These are phyloP conservation scores for Candida pseudoglaebosa DNA, from an alignment of 805 yeast species.

Conservation along the genomic window DNA sequence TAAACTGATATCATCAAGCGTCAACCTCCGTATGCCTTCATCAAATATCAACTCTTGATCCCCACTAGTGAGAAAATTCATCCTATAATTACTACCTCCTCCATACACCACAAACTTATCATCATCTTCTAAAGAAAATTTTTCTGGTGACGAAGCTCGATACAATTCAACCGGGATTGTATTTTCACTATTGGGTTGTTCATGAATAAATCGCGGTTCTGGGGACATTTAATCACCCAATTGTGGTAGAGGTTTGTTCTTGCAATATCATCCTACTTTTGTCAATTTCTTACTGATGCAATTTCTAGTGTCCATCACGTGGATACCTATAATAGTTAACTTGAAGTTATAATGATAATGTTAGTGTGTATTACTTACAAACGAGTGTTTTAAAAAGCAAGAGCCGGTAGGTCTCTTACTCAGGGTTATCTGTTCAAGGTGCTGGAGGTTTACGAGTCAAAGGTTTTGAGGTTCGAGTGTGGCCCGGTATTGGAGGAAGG, in stretches of 20 bases:
- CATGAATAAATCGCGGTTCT: slow-evolving; percentile 11
- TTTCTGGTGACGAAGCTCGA: slow-evolving; percentile 36
- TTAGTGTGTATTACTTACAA: too few species aligned
- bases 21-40: background rate
- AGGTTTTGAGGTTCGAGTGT: background rate
- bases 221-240: slow-evolving; percentile 7
- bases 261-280: background rate
- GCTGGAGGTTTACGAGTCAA: slow-evolving; percentile 2
- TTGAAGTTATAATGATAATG: too few species aligned
- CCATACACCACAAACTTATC: slow-evolving; percentile 41
- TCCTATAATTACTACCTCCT: slow-evolving; percentile 23
- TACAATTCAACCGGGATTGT: slow-evolving; percentile 31
- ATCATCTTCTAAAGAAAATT: slow-evolving; percentile 29
- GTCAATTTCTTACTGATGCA: background rate
- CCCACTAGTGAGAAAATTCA: slow-evolving; percentile 3
- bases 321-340: background rate
- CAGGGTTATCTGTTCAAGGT: too few species aligned
- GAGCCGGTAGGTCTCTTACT: too few species aligned
- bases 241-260: too few species aligned
- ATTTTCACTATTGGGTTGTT: slow-evolving; percentile 38
- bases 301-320: background rate
- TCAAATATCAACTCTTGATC: slow-evolving; percentile 2
- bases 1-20: slow-evolving; percentile 17
- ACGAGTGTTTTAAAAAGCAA: too few species aligned
- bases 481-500: background rate